Evolutionary conservation across 345 rosid genomes (phyloP).

Genomic region (Mallotus nudiflorus): DNA sequence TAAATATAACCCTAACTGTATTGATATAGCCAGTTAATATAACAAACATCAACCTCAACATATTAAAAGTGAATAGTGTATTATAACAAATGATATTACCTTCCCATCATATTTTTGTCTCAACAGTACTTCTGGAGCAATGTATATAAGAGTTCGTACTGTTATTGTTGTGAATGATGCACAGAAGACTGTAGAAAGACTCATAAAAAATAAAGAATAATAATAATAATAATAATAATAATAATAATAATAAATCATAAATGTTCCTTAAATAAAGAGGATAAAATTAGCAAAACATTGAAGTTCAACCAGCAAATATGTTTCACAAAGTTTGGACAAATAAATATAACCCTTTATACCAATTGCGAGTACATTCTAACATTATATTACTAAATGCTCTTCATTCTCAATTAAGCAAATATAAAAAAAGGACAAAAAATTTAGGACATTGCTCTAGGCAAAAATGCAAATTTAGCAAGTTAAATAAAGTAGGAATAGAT

Average conservation of each 20-base stretch:
- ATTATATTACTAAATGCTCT: neutral
- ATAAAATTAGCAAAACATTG: neutral
- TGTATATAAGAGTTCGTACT: conserved; percentile 38
- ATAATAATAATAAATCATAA: neutral
- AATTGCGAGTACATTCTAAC: neutral
- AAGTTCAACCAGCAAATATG: neutral
- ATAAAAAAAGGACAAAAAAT: neutral
- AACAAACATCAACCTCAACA: too few species aligned
- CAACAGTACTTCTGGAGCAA: conserved; percentile 36
- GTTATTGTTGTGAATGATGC: conserved; percentile 38
- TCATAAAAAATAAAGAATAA: neutral
- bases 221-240: too few species aligned
- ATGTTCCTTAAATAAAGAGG: neutral
- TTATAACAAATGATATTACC: conserved; percentile 17
- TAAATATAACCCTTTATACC: too few species aligned
- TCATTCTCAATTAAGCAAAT: neutral
- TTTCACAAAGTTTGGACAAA: neutral
- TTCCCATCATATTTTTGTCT: conserved; percentile 37
- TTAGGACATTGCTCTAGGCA: neutral
- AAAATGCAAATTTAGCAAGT: neutral
- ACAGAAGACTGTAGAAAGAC: conserved; percentile 27
- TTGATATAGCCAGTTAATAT: neutral
- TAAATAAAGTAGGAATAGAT: neutral
- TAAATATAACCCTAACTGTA: neutral
- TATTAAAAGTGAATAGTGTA: neutral